Percentiles rank a stretch among this genome's conserved stretches.
Conservation (phyloP, 768 basidiomycete genomes). For the Russula ochroleuca region DNA sequence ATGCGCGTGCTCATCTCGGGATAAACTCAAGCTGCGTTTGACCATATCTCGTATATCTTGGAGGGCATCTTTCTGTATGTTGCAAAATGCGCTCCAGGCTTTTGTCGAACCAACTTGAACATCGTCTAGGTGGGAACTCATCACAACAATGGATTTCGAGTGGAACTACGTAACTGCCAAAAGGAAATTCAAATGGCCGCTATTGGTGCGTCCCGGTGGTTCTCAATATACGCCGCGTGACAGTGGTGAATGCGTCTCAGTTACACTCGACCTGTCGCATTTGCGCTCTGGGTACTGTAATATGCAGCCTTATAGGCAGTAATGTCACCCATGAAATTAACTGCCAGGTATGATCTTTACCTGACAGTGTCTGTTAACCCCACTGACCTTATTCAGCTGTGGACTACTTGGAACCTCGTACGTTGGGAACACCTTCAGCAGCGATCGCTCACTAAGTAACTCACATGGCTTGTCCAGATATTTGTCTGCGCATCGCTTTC, state of each 20-base stretch:
- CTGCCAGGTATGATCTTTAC: conserved; percentile 14
- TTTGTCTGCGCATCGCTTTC: conserved; percentile 2
- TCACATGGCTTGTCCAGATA: neutral
- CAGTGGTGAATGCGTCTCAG: neutral
- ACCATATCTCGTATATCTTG: conserved; percentile 1
- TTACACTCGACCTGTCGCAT: conserved; percentile 13
- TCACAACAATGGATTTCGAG: conserved; percentile 15
- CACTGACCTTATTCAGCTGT: conserved; percentile 1
- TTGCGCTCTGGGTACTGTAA: neutral
- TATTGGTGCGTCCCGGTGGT: conserved; percentile 2
- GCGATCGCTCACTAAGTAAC: neutral
- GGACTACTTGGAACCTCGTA: conserved; percentile 11
- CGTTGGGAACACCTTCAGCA: neutral
- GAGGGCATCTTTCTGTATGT: conserved; percentile 15
- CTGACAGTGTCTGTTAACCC: neutral
- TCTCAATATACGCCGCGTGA: neutral
- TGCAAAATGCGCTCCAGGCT: neutral
- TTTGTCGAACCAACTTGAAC: neutral
- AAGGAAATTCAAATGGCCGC: conserved; percentile 11
- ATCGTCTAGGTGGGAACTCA: conserved; percentile 15
- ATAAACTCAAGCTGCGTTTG: neutral
- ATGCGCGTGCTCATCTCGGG: neutral
- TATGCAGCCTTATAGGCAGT: conserved; percentile 6
- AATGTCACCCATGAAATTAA: conserved; percentile 2
- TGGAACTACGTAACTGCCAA: conserved; percentile 8